Evolutionary conservation across 139 green algal genomes (phyloP).

Genomic region (Auxenochlorella protothecoides): DNA sequence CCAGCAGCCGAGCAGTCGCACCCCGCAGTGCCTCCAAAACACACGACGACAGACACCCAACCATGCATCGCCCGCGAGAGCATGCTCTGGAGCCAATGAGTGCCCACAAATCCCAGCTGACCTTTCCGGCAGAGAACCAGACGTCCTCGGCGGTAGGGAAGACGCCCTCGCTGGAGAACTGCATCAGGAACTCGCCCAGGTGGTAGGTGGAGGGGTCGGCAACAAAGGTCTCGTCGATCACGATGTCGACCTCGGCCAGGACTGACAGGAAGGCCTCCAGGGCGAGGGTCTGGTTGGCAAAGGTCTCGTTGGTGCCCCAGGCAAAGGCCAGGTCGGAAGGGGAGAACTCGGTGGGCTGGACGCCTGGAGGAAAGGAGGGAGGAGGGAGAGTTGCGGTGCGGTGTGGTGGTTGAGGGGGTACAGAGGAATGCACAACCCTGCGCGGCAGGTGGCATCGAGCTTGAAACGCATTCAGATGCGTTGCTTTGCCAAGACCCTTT

Average conservation of each 20-base stretch:
- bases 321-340: conserved; percentile 19
- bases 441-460: background rate
- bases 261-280: conserved; percentile 21
- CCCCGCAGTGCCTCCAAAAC: no score
- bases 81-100: no score
- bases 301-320: conserved; percentile 15
- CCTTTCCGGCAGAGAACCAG: no score
- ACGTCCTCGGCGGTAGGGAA: no score
- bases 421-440: background rate
- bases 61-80: no score
- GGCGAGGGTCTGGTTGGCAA: conserved; percentile 20
- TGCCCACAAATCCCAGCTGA: no score
- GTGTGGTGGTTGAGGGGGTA: background rate
- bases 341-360: background rate
- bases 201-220: conserved; percentile 27
- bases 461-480: no score
- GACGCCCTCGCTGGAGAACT: background rate
- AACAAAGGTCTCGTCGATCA: conserved; percentile 57
- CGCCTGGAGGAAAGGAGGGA: background rate
- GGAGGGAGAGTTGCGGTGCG: no score
- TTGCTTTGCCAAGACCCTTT: no score
- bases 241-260: conserved; percentile 35
- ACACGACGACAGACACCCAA: no score
- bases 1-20: no score
- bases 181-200: conserved; percentile 22